A percentile compares a stretch with the other conserved stretches of the same genome.
phyloP scores from a whole-genome alignment of 768 basidiomycete genomes.

The Boletus reticulatus region DNA sequence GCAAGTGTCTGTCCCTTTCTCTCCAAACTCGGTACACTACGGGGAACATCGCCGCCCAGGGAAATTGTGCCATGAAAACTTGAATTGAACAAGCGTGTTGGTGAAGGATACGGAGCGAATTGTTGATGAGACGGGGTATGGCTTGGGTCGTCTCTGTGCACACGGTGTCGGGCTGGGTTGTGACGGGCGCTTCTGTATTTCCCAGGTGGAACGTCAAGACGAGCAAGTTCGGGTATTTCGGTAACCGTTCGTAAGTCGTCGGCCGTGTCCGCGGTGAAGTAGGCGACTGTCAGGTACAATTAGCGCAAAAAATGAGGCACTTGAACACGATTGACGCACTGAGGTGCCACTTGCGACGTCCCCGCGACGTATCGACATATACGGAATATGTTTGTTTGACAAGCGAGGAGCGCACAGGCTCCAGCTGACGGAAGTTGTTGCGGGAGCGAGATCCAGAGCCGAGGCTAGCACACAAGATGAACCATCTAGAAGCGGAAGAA shows the following conservation, averaged over 20 bases:
- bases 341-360: conserved; percentile 80
- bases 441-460: conserved; percentile 29
- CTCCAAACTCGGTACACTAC: conserved; percentile 5
- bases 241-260: conserved; percentile 58
- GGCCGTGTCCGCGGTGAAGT: conserved; percentile 65
- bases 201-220: conserved; percentile 54
- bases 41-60: background rate
- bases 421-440: conserved; percentile 23
- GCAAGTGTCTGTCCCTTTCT: conserved; percentile 42
- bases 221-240: conserved; percentile 52
- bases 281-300: conserved; percentile 53
- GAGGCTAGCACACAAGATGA: conserved; percentile 21
- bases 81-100: conserved; percentile 17
- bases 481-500: background rate
- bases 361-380: conserved; percentile 60
- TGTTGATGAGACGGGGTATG: conserved; percentile 20
- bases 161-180: conserved; percentile 44
- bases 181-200: conserved; percentile 66
- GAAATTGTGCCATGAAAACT: conserved; percentile 1
- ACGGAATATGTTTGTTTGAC: conserved; percentile 84
- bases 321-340: conserved; percentile 44
- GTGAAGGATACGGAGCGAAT: conserved; percentile 33
- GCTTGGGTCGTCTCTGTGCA: conserved; percentile 23
- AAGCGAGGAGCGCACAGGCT: conserved; percentile 45
- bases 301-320: background rate